phyloP scores from a whole-genome alignment of 148 eudicot genomes.

The Vaccinium darrowii region DNA sequence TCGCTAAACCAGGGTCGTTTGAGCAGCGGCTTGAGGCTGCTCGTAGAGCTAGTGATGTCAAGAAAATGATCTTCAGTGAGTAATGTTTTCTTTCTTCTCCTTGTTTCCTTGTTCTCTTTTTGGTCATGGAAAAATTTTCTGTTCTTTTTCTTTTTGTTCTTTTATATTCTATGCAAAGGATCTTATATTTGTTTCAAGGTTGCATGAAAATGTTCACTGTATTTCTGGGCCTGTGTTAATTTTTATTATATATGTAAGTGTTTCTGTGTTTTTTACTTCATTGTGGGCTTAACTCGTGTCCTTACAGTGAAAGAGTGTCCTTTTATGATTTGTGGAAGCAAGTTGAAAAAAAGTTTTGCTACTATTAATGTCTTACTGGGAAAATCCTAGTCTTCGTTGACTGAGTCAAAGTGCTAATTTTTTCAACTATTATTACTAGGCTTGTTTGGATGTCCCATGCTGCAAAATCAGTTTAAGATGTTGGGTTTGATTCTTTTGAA shows the following conservation, averaged over 20 bases:
- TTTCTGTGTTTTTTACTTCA: not conserved
- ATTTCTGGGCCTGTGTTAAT: not conserved
- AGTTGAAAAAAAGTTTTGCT: not conserved
- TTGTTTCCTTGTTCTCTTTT: not conserved
- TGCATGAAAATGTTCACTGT: not conserved
- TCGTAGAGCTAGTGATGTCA: constrained; percentile 86
- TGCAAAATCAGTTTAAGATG: not conserved
- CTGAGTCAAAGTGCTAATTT: not conserved
- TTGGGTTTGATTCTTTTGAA: not conserved
- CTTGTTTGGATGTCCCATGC: not conserved
- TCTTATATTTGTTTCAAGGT: not conserved
- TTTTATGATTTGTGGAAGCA: not conserved
- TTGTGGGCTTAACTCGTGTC: not conserved
- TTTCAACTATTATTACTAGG: not conserved
- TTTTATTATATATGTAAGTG: not conserved
- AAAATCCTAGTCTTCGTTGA: not conserved
- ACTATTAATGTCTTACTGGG: not conserved
- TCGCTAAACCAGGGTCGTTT: constrained; percentile 54
- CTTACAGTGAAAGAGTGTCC: not conserved
- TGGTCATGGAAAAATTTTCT: not conserved
- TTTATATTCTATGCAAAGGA: not conserved
- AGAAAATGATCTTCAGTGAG: constrained; percentile 82
- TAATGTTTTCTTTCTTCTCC: constrained; percentile 16
- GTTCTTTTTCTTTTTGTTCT: not conserved
- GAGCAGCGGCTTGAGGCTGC: constrained; percentile 90